Evolutionary conservation across 2,329 filamentous ascomycete species (phyloP).

Genomic region (Nothopassalora personata): DNA sequence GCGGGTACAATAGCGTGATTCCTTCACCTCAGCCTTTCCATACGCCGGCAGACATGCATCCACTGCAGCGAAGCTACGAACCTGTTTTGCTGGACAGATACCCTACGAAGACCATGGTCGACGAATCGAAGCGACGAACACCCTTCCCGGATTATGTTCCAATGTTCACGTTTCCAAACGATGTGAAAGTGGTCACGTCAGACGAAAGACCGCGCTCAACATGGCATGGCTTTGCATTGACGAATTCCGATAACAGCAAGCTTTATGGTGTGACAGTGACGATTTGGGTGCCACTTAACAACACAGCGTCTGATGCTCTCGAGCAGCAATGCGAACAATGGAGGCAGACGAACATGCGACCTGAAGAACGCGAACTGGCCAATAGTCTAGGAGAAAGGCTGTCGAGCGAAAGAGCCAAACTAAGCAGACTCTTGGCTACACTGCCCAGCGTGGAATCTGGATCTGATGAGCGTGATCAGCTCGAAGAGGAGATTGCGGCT

Average conservation of each 20-base stretch:
- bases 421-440: slow-evolving; percentile 80
- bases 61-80: slow-evolving; percentile 87
- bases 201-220: slow-evolving; percentile 92
- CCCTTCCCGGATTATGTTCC: slow-evolving; percentile 95
- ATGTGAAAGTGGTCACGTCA: slow-evolving; percentile 92
- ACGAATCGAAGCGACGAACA: slow-evolving; percentile 73
- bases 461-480: slow-evolving; percentile 69
- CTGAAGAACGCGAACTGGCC: slow-evolving; percentile 84
- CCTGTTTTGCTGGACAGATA: slow-evolving; percentile 94
- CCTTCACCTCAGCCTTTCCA: slow-evolving; percentile 87
- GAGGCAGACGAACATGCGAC: slow-evolving; percentile 67
- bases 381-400: slow-evolving; percentile 85
- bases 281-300: slow-evolving; percentile 83
- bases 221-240: slow-evolving; percentile 99
- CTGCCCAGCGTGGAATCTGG: slow-evolving; percentile 76
- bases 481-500: slow-evolving; percentile 91
- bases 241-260: slow-evolving; percentile 82
- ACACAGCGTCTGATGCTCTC: slow-evolving; percentile 74
- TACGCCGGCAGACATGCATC: slow-evolving; percentile 88
- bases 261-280: slow-evolving; percentile 88
- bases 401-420: slow-evolving; percentile 78
- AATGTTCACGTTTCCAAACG: slow-evolving; percentile 99
- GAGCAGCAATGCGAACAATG: slow-evolving; percentile 57
- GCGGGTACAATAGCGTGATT: slow-evolving; percentile 98
- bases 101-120: slow-evolving; percentile 73